phyloP scores from a whole-genome alignment of 495 filamentous ascomycete species.

The Letharia lupina region DNA sequence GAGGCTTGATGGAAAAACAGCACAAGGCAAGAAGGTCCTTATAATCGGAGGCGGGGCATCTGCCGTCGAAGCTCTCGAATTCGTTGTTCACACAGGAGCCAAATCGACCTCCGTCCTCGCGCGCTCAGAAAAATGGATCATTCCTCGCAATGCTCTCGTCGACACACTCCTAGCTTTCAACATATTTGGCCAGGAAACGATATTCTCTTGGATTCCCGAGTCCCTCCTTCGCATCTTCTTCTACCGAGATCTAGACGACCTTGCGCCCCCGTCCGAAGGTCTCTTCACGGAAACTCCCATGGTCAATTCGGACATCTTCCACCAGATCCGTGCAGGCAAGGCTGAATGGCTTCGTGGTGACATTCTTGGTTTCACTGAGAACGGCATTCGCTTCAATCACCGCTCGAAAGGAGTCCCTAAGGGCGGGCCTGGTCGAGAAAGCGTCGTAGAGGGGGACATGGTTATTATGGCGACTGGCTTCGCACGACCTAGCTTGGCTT shows the following conservation, averaged over 20 bases:
- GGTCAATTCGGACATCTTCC: conserved; percentile 74
- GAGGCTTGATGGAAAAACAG: conserved; percentile 60
- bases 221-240: conserved; percentile 66
- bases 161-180: conserved; percentile 69
- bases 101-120: conserved; percentile 63
- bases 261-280: conserved; percentile 60
- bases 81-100: conserved; percentile 58
- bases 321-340: conserved; percentile 65
- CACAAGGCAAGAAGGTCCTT: conserved; percentile 61
- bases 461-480: conserved; percentile 81
- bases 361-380: conserved; percentile 54
- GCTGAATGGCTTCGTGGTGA: conserved; percentile 77
- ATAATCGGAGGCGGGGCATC: conserved; percentile 74
- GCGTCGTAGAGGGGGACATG: conserved; percentile 59
- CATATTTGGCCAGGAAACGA: conserved; percentile 68
- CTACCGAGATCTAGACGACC: conserved; percentile 73
- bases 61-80: conserved; percentile 78
- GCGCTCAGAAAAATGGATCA: conserved; percentile 81
- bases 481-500: conserved; percentile 59
- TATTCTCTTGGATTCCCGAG: conserved; percentile 70
- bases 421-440: conserved; percentile 58
- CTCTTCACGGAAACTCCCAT: conserved; percentile 78
- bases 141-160: conserved; percentile 67
- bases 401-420: conserved; percentile 64
- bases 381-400: conserved; percentile 60